Evolutionary conservation across 768 basidiomycete species (phyloP).

Genomic region (Termitomyces sp.): DNA sequence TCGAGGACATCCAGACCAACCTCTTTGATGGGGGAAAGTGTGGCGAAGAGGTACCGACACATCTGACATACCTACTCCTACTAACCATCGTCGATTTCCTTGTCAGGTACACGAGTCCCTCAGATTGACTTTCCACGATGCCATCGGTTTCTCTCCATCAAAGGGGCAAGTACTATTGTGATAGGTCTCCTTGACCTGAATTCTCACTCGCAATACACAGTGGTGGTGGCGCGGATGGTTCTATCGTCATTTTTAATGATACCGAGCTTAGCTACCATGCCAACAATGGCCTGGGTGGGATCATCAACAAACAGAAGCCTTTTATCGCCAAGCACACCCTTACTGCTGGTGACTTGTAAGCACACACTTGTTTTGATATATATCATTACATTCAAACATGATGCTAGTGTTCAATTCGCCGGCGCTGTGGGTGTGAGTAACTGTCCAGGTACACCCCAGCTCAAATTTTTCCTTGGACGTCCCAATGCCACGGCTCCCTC

Average conservation of each 20-base stretch:
- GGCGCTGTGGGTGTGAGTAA: not conserved
- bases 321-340: not conserved
- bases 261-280: not conserved
- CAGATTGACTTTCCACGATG: not conserved
- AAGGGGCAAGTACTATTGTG: not conserved
- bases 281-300: not conserved
- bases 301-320: not conserved
- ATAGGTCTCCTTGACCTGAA: not conserved
- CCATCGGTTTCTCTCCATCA: not conserved
- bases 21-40: not conserved
- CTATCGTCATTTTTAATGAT: not conserved
- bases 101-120: not conserved
- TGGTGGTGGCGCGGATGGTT: constrained; percentile 1
- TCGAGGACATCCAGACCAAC: not conserved
- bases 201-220: not conserved
- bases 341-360: not conserved
- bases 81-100: not conserved
- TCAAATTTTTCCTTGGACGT: not conserved
- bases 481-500: not conserved
- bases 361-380: not conserved
- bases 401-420: not conserved
- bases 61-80: not conserved
- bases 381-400: not conserved
- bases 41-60: not conserved
- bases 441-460: not conserved